These are phyloP conservation scores for Sanghuangporus baumii DNA, from an alignment of 1,284 basidiomycete genomes.

Conservation along the genomic window DNA sequence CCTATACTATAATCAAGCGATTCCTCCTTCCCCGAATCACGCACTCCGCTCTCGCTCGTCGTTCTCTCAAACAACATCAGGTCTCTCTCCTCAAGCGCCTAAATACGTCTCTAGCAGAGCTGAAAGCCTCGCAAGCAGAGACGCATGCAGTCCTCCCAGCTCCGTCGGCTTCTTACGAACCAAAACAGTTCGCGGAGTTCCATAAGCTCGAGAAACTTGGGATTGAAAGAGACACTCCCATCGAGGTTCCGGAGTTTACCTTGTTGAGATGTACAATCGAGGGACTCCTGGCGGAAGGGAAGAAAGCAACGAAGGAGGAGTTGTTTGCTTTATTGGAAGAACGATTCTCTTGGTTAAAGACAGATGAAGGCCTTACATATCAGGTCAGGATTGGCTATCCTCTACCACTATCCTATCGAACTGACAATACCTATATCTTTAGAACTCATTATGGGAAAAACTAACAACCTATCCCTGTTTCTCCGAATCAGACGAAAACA, in stretches of 20 bases:
- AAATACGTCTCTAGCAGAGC: conserved; percentile 41
- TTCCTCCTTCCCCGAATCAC: conserved; percentile 62
- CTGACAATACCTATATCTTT: conserved; percentile 5
- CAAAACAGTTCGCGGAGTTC: conserved; percentile 38
- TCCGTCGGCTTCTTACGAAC: conserved; percentile 44
- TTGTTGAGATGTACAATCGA: conserved; percentile 57
- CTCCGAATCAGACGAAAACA: conserved; percentile 25
- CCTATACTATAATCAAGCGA: conserved; percentile 35
- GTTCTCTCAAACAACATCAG: conserved; percentile 54
- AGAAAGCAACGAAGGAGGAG: conserved; percentile 48
- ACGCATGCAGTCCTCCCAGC: conserved; percentile 52
- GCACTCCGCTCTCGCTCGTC: conserved; percentile 52
- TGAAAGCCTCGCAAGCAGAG: conserved; percentile 49
- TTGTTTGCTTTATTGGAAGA: conserved; percentile 52
- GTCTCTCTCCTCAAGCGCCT: conserved; percentile 47
- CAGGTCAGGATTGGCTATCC: conserved; percentile 37
- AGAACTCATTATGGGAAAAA: conserved; percentile 58
- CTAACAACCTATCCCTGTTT: conserved; percentile 52
- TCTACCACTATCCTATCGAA: not conserved
- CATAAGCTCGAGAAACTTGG: conserved; percentile 40
- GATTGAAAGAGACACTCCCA: conserved; percentile 29
- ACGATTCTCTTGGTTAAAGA: conserved; percentile 49
- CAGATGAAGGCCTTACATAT: conserved; percentile 42
- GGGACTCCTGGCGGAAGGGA: conserved; percentile 39
- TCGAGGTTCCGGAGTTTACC: conserved; percentile 42